Conservation (phyloP, 2,329 filamentous ascomycete species). For the Penicillium sp. region DNA sequence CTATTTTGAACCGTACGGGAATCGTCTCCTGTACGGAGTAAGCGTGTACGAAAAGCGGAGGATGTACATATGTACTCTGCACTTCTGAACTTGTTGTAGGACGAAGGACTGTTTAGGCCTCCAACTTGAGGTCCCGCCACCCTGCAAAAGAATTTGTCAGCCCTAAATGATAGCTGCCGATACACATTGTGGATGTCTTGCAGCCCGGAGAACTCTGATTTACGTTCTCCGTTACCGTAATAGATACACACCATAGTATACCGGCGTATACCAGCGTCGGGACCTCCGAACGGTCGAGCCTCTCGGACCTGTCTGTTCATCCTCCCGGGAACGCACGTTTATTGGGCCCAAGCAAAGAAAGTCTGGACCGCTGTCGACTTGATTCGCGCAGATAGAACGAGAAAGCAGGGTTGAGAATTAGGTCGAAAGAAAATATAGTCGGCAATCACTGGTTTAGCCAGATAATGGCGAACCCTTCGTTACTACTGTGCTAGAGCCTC, state of each 20-base stretch:
- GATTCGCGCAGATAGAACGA: background rate
- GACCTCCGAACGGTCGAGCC: background rate
- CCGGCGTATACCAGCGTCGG: background rate
- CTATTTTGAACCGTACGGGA: background rate
- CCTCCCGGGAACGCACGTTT: background rate
- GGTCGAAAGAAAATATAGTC: background rate
- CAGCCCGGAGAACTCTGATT: conserved; percentile 17
- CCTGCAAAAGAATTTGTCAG: conserved; percentile 16
- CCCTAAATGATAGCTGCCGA: conserved; percentile 6
- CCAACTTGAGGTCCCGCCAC: conserved; percentile 9
- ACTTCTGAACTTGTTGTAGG: background rate
- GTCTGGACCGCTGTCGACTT: background rate
- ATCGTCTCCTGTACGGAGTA: no score
- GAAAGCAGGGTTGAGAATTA: background rate
- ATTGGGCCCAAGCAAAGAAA: background rate
- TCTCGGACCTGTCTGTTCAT: background rate
- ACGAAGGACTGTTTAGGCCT: conserved; percentile 1
- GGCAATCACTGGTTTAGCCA: background rate
- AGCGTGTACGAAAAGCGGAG: no score
- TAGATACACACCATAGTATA: background rate
- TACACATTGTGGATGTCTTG: conserved; percentile 21
- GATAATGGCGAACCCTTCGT: background rate
- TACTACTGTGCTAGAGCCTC: background rate
- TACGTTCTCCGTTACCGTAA: conserved; percentile 20
- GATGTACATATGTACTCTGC: background rate